Percentiles rank a stretch among this genome's conserved stretches.
phyloP scores from a whole-genome alignment of 768 basidiomycete species.

The Mrakia gelida region DNA sequence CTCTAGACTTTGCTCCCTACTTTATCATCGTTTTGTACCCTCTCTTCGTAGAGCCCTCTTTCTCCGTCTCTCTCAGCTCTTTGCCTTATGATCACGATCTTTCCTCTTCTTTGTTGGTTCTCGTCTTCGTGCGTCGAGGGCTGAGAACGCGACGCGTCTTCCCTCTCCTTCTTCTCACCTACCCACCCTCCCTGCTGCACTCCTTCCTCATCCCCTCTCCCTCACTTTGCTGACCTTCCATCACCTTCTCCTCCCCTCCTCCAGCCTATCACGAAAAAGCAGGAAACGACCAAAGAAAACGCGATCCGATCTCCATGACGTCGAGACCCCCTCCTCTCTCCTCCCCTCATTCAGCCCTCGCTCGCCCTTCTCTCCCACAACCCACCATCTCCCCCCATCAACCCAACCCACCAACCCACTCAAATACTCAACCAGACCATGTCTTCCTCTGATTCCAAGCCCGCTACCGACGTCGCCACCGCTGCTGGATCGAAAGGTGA shows the following conservation, averaged over 20 bases:
- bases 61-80: neutral
- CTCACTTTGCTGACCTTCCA: neutral
- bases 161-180: neutral
- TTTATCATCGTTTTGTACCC: neutral
- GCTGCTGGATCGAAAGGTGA: neutral
- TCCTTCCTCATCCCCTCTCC: neutral
- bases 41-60: neutral
- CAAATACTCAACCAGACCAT: neutral
- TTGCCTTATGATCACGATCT: neutral
- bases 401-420: neutral
- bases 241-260: too few relatives aligned
- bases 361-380: neutral
- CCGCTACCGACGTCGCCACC: neutral
- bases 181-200: neutral
- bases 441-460: slow-evolving; percentile 6
- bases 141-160: neutral
- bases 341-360: neutral
- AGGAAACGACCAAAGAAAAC: too few relatives aligned
- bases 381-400: neutral
- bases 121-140: neutral
- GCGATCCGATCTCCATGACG: too few relatives aligned
- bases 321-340: neutral
- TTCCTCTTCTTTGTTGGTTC: neutral
- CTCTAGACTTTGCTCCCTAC: neutral
- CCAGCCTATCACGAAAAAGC: too few relatives aligned